Base-by-base conservation (phyloP, 768 basidiomycete genomes). In the Tulasnella sp. region DNA sequence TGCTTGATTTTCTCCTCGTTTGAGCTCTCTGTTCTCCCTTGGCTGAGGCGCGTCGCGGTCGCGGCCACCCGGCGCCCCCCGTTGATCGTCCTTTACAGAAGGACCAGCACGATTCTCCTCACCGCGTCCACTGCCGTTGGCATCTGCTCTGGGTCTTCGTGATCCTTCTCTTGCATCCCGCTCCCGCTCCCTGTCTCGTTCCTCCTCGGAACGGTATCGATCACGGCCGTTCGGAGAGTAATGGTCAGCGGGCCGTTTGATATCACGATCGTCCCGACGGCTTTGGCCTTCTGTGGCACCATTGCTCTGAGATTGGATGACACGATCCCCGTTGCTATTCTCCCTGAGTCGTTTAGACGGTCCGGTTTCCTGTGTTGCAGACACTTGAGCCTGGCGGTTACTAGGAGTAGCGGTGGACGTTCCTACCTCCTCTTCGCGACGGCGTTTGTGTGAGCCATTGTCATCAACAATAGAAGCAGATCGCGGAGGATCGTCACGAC, bases 371-470 rank as follows among this genome's bases (percentile, higher is more conserved):
- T 61, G 53, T 21, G 30, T 29, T 2, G 29, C 19, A 15, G 12
- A 10, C 5, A 1, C 8, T 38, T 44, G 8, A 61, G 60, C 59
- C 41, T 27, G 12, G 22, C 10, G 61, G 12, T 1, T 43, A 9
- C 19, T 17, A 15, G n/a, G 34, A 22, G 58, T 8, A 25, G 1
- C n/a, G 45, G 15, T 30, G 42, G 42, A 21, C 10, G 10, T 41
- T 41, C 49, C 11, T 45, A 62, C 61, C 30, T 62, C 62, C 4
- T 62, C 62, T 42, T 46, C 61, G 12, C 62, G 38, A 21, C 62
- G 59, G 25, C 62, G 62, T 38, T 62, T 62, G 50, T 62, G 60
- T 12, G 62, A 61, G 19, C 5, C 19, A 21, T 62, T 60, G 15
- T 62, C 59, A 5, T n/a, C 45, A 29, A 19, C 10, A 7, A n/a